Base-by-base conservation (phyloP, 495 filamentous ascomycete species). In the Penicillium waksmanii region DNA sequence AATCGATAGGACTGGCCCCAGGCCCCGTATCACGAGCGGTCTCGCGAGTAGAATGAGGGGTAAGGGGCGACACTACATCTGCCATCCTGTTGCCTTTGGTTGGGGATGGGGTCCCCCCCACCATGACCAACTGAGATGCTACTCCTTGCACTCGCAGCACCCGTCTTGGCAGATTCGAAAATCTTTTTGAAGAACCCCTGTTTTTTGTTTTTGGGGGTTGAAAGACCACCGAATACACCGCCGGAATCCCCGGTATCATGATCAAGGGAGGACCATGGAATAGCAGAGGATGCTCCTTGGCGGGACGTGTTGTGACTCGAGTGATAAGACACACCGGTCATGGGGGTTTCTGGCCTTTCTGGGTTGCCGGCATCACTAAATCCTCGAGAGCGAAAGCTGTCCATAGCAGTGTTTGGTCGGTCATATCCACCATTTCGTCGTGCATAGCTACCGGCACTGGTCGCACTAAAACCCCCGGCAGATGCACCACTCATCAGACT, bases 171-270 rank as follows among this genome's bases (percentile, higher is more conserved):
- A 10, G 91, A 90, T 56, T 97, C 94, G 36, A 98, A 84, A 52
- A 99, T 93, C 65, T 96, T 96, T 75, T 95, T 97, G 74, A 99
- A 92, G 68, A 99, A 97, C 19, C 94, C 94, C 42, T 86, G 87
- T 75, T 95, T 98, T 73, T 94, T 97, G 5, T 87, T 80, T 71
- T 94, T 98, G 3, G 93, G 93, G 10, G 91, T 84, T n/a, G 87
- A 85, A 42, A 97, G 80, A 5, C 93, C 93, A 34, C 93, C 90
- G 17, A 98, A 81, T 0, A 84, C 76, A 18, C 82, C 71, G 57
- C 76, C 64, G 51, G 80, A 73, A 34, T 84, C 83, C 47, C 81
- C 79, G 8, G 77, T 54, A 36, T 67, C 67, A 6, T 65, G 48
- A 23, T 65, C 66, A 23, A 65, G 64, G 10, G 73, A 72, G 8